Conservation (phyloP, 2,329 filamentous ascomycete species). For the Biscogniauxia mediterranea region DNA sequence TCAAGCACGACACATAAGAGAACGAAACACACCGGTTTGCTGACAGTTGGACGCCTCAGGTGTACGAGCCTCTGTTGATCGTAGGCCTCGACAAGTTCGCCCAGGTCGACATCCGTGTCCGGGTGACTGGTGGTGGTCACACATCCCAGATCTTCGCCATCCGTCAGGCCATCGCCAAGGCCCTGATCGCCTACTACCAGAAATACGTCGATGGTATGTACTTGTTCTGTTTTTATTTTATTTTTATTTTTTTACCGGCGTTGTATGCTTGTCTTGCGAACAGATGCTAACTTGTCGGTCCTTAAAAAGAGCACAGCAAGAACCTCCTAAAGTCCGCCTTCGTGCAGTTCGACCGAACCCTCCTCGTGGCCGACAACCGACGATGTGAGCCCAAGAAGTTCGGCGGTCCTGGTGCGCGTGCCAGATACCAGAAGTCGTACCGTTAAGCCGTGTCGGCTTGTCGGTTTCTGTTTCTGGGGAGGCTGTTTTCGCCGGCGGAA, state of each 20-base stretch:
- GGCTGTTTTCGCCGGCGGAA: slow-evolving; percentile 17
- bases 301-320: slow-evolving; percentile 85
- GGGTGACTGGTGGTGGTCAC: slow-evolving; percentile 96
- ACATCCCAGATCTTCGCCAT: slow-evolving; percentile 97
- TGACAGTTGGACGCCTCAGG: slow-evolving; percentile 44
- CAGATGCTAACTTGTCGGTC: too few species aligned
- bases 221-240: too few species aligned
- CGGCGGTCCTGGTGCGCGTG: slow-evolving; percentile 87
- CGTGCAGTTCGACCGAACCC: slow-evolving; percentile 92
- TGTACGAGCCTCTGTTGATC: slow-evolving; percentile 98
- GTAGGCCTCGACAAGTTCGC: slow-evolving; percentile 97
- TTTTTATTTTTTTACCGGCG: too few species aligned
- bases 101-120: slow-evolving; percentile 94
- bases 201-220: slow-evolving; percentile 79
- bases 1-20: not conserved
- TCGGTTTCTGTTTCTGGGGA: slow-evolving; percentile 19
- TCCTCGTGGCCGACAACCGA: slow-evolving; percentile 98
- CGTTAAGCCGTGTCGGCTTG: slow-evolving; percentile 61
- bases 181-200: slow-evolving; percentile 96
- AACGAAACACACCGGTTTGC: not conserved
- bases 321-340: slow-evolving; percentile 98
- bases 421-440: slow-evolving; percentile 99
- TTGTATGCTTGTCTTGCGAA: not conserved
- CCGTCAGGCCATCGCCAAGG: slow-evolving; percentile 91
- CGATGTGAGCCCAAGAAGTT: slow-evolving; percentile 99